A percentile compares a stretch with the other conserved stretches of the same genome.
These are phyloP conservation scores for Phaeophleospora eucalypticola DNA, from an alignment of 2,329 filamentous ascomycete species.

Conservation along the genomic window DNA sequence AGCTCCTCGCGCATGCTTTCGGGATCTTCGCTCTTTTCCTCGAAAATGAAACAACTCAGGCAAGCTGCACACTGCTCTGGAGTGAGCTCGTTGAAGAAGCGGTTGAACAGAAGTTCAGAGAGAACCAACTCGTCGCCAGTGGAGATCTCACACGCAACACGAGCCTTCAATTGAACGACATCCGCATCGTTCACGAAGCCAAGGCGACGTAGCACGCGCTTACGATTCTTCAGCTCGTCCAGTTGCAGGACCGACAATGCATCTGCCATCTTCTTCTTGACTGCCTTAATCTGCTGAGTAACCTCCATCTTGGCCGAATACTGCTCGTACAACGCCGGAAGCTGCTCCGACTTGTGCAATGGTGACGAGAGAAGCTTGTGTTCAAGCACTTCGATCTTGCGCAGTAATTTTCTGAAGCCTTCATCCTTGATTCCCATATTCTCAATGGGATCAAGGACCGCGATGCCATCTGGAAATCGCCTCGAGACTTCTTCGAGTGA, in stretches of 20 bases:
- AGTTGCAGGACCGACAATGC: constrained; percentile 87
- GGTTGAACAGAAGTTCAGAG: constrained; percentile 89
- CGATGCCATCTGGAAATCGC: constrained; percentile 88
- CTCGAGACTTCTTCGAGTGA: constrained; percentile 72
- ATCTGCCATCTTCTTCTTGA: constrained; percentile 80
- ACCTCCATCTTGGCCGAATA: constrained; percentile 78
- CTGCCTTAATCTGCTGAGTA: constrained; percentile 73
- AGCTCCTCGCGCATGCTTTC: constrained; percentile 74
- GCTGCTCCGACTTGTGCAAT: constrained; percentile 80
- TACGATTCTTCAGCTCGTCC: constrained; percentile 93
- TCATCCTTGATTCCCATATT: constrained; percentile 95
- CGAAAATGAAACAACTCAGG: constrained; percentile 93
- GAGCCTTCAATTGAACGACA: constrained; percentile 93
- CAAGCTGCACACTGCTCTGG: constrained; percentile 84
- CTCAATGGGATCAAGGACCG: constrained; percentile 86
- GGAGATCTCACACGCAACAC: constrained; percentile 95
- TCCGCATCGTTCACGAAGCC: constrained; percentile 95
- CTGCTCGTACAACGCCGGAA: constrained; percentile 80
- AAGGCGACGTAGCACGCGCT: constrained; percentile 87
- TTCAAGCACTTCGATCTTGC: constrained; percentile 95
- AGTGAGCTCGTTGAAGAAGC: constrained; percentile 93
- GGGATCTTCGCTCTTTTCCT: constrained; percentile 82
- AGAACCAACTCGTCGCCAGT: constrained; percentile 93
- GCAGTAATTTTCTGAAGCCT: constrained; percentile 82
- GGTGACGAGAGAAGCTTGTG: constrained; percentile 84